A percentile compares a stretch with the other conserved stretches of the same genome.
These are phyloP conservation scores for Moelleriella libera DNA, from an alignment of 2,329 filamentous ascomycete genomes.

Conservation along the genomic window DNA sequence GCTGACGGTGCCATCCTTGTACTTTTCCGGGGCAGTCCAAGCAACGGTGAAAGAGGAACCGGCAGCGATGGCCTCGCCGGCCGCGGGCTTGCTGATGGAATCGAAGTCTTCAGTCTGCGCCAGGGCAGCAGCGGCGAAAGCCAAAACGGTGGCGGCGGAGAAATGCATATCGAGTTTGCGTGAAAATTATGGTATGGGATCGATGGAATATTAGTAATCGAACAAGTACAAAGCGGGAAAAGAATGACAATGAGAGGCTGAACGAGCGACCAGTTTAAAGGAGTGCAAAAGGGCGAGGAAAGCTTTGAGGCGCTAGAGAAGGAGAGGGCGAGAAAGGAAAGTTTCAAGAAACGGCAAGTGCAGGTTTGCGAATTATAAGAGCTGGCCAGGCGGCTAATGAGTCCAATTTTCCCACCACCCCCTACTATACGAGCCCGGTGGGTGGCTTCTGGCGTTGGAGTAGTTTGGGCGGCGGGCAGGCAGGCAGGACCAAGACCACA, in stretches of 20 bases:
- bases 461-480: too few species aligned
- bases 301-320: conserved; percentile 7
- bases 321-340: conserved; percentile 17
- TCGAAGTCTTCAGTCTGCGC: conserved; percentile 45
- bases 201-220: too few species aligned
- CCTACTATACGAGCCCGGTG: too few species aligned
- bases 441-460: too few species aligned
- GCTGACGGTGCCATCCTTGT: conserved; percentile 28
- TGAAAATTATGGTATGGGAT: too few species aligned
- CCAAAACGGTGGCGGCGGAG: conserved; percentile 34
- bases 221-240: background rate
- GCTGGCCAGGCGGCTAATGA: too few species aligned
- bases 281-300: background rate
- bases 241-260: background rate
- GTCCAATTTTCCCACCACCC: too few species aligned
- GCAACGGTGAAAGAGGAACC: conserved; percentile 34
- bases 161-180: conserved; percentile 36
- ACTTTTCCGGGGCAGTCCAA: conserved; percentile 30
- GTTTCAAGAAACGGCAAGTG: conserved; percentile 6
- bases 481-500: too few species aligned
- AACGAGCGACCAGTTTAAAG: conserved; percentile 1
- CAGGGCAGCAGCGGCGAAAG: conserved; percentile 38
- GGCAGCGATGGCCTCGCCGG: conserved; percentile 28
- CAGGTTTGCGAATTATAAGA: conserved; percentile 6
- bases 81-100: conserved; percentile 31